Evolutionary conservation across 2,329 filamentous ascomycete genomes (phyloP), one percentile per base, ranked within the genome.

Genomic region (Sarocladium strictum): DNA sequence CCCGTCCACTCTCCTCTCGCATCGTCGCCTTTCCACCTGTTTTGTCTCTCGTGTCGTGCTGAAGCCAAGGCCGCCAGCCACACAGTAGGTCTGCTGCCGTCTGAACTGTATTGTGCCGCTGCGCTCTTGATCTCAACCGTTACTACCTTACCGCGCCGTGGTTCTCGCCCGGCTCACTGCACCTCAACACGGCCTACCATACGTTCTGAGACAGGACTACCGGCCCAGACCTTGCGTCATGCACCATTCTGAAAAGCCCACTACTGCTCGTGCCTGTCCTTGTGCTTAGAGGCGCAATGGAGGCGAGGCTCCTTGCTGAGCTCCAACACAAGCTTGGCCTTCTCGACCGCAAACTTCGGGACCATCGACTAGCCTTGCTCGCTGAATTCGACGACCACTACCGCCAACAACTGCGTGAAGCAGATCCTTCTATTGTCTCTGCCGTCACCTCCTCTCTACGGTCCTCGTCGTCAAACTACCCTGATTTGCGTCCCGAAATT

Each of bases 341-440:
- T 61, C 78, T 85, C 53, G 79, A 85, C 63, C 69, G 72, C 64
- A 79, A 78, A 65, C 79, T 85, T 62, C 74, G 71, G 57, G 70
- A 74, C 57, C 83, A 81, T 68, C 79, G 78, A 60, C 75, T 75
- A 64, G 77, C 80, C 58, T 76, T 84, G 74, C 73, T 78, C 53
- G 66, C 72, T 59, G 78, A 84, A 61, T 86, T 84, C 63, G 71
- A 76, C 55, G 74, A 73, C 59, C 78, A 82, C 67, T 76, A 77
- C 58, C 72, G 74, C 55, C 67, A 74, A 51, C 68, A 81, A 55
- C 69, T 85, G 62, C 71, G 70, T 60, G 66, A 76, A 60, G 69
- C 76, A 51, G 69, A 77, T 27, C 67, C 71, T 52, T 66, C 76
- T 60, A 67, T 80, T 58, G 76, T 76, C 33, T 70, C 65, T 59